A percentile compares a stretch with the other conserved stretches of the same genome.
phyloP scores from a whole-genome alignment of 306 rosid species.

The Abrus pulchellus region DNA sequence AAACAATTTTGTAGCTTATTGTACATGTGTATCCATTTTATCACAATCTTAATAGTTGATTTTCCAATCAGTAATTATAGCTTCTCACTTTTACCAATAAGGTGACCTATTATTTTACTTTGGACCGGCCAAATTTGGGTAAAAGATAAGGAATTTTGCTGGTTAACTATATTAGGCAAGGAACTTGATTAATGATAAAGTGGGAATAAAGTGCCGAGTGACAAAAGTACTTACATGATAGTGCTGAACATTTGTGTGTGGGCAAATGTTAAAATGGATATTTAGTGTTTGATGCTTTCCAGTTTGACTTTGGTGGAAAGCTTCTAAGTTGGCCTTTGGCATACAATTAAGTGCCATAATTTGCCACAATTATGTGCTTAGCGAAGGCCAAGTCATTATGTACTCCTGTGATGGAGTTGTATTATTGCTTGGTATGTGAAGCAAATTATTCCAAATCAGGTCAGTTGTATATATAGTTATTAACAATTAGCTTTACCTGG shows the following conservation, averaged over 20 bases:
- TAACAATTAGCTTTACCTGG: slow-evolving; percentile 25
- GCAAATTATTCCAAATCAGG: slow-evolving; percentile 27
- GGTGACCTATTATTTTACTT: not conserved
- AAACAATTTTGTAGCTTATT: not conserved
- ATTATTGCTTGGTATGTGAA: slow-evolving; percentile 40
- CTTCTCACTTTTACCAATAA: not conserved
- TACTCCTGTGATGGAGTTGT: not conserved
- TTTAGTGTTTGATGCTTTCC: slow-evolving; percentile 24
- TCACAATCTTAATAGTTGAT: not conserved
- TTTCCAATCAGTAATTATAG: not conserved
- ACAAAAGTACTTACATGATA: not conserved
- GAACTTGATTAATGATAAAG: slow-evolving; percentile 11
- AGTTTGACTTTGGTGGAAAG: slow-evolving; percentile 26
- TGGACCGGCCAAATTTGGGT: not conserved
- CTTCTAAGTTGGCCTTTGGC: slow-evolving; percentile 33
- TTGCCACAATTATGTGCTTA: slow-evolving; percentile 20
- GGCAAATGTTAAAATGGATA: slow-evolving; percentile 16
- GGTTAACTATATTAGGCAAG: not conserved
- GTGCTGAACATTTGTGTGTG: slow-evolving; percentile 21
- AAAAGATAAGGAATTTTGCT: not conserved
- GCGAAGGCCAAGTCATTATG: slow-evolving; percentile 9
- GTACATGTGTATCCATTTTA: not conserved
- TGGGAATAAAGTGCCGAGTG: slow-evolving; percentile 23
- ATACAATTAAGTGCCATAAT: slow-evolving; percentile 23
- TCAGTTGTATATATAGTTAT: not conserved